Evolutionary conservation across 129 eudicot genomes (phyloP), one percentile per base, ranked within the genome.

Genomic region (Smallanthus sonchifolius): DNA sequence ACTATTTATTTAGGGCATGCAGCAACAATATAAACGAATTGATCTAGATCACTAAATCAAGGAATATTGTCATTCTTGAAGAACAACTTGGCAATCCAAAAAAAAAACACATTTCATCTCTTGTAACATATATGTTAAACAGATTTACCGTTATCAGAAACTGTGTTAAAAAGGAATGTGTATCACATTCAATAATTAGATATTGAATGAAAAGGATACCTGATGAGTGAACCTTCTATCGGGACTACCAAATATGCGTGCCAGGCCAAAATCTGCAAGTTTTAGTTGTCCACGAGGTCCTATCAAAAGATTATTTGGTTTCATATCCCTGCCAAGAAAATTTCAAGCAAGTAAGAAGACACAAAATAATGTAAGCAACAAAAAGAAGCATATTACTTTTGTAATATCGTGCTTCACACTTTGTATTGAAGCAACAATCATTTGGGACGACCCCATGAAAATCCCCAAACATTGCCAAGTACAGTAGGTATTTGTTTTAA

Each of bases 191-290:
- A 36, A 28, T 59, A 5, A 0, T 37, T n/a, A 70, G 2, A 69
- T 6, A 70, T 1, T 9, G 6, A 76, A 57, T 70, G 72, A 35
- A 45, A 67, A 73, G 69, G 15, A 76, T 79, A 93, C 98, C 92
- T 93, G 98, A 77, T 93, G 98, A 37, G 98, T 93, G 76, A 90
- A 93, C 80, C 97, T 86, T 65, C 98, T 83, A 74, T 88, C 96
- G 1, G 98, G 98, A 81, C 98, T 93, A 43, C 98, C 98, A 83
- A 93, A 93, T 73, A 93, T 44, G 17, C 98, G 89, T 11, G 98
- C 98, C 64, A 93, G 77, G 66, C 98, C 98, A 82, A 93, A 93
- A 85, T 93, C 98, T 52, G 97, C 98, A 60, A 93, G 89, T 74
- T 93, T 93, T 71, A 93, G 88, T 80, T 93, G 96, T 75, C 98